Evolutionary conservation across 2,329 filamentous ascomycete genomes (phyloP).

Genomic region (Scytalidium sp.): DNA sequence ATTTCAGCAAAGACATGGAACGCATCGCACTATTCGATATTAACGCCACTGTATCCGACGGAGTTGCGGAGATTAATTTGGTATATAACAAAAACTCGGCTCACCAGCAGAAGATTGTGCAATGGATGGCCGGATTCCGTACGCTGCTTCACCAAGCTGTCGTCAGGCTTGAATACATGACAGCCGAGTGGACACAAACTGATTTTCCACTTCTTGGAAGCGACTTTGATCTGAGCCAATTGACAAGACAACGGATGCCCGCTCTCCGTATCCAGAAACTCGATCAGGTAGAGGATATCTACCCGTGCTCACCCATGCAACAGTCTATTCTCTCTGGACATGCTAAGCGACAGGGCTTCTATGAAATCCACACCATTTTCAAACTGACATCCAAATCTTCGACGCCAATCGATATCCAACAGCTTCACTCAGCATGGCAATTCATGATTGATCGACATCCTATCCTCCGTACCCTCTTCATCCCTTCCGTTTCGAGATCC

Average conservation of each 20-base stretch:
- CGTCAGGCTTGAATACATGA: no score
- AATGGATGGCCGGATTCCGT: no score
- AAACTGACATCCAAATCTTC: slow-evolving; percentile 5
- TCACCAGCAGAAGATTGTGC: no score
- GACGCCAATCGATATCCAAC: slow-evolving; percentile 7
- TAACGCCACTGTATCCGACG: neutral
- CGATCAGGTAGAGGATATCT: slow-evolving; percentile 28
- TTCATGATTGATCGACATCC: slow-evolving; percentile 22
- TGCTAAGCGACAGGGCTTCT: slow-evolving; percentile 17
- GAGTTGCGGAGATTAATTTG: neutral
- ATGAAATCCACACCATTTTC: slow-evolving; percentile 13
- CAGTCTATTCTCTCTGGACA: slow-evolving; percentile 12
- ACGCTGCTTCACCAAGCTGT: no score
- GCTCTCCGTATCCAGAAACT: neutral
- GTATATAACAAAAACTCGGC: no score
- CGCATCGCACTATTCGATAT: neutral
- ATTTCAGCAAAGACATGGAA: neutral
- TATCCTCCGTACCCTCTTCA: slow-evolving; percentile 26
- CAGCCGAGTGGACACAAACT: no score
- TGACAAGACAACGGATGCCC: no score
- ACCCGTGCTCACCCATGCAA: slow-evolving; percentile 31
- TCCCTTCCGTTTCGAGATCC: slow-evolving; percentile 13
- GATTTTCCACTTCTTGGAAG: no score
- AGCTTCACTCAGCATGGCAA: slow-evolving; percentile 20
- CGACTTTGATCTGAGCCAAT: no score